Base-by-base conservation (phyloP, 1,139 yeast genomes). In the Ashbya aceris region DNA sequence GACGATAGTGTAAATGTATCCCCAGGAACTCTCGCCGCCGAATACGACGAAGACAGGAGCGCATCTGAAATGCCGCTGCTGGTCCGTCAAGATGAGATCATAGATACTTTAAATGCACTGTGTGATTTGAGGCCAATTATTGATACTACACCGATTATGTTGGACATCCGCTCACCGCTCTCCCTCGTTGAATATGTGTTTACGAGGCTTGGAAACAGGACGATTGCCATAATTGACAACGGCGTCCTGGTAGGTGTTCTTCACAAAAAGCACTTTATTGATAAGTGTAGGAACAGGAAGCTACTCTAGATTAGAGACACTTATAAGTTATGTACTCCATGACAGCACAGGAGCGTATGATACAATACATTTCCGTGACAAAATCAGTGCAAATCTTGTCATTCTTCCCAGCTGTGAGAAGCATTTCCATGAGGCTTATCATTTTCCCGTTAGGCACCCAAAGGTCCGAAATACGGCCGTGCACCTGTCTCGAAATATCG, bases 211-310 rank as follows among this genome's bases (percentile, higher is more conserved):
- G 83, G 83, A 1, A 71, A 69, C 36, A 57, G 81, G 40, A 74
- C 70, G 11, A 66, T 77, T 29, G 74, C 76, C 20, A 67, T 76
- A 28, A 55, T 70, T n/a, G 66, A 67, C 40, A 64, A 71, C 31
- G 81, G 80, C 8, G 58, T 61, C 45, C 76, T 69, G 53, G 67
- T 68, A 46, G 81, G 81, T 1, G 66, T 76, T 3, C 60, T 77
- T 48, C 80, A 77, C 53, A 75, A 76, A 53, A 77, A 77, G 57
- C 68, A 68, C 38, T 71, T 75, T 50, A 71, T 76, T 42, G 79
- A 76, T 45, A 73, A 58, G 44, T 62, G 66, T 42, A 50, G 57
- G n/a, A 46, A 41, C 30, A 36, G 28, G 30, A 31, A 20, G 27
- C 23, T 30, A 12, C 39, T 31, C 23, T 37, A 23, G 14, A 23